Evolutionary conservation across 495 filamentous ascomycete genomes (phyloP).

Genomic region (Jackrogersella minutella): DNA sequence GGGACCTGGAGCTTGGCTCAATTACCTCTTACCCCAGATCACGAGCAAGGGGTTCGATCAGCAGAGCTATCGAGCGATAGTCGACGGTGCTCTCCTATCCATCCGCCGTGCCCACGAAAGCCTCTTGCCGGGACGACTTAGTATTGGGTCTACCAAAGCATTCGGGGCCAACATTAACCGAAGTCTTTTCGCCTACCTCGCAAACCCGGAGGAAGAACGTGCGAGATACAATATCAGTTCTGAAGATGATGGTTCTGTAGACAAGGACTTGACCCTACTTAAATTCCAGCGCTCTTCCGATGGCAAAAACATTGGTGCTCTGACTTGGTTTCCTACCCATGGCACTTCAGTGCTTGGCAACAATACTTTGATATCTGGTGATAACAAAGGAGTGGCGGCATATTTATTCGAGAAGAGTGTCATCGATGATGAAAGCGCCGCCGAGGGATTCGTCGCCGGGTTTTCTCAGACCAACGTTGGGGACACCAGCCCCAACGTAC

Average conservation of each 20-base stretch:
- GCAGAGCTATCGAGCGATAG: constrained; percentile 89
- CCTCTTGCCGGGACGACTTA: constrained; percentile 74
- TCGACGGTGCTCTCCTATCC: constrained; percentile 83
- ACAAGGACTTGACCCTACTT: constrained; percentile 85
- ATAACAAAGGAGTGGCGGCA: constrained; percentile 96
- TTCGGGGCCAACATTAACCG: constrained; percentile 88
- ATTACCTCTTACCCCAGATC: constrained; percentile 94
- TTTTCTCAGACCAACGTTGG: constrained; percentile 96
- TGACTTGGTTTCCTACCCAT: constrained; percentile 96
- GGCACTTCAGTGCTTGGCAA: constrained; percentile 93
- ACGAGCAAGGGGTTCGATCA: constrained; percentile 88
- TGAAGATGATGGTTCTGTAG: constrained; percentile 73
- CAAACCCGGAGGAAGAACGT: constrained; percentile 84
- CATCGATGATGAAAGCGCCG: constrained; percentile 55
- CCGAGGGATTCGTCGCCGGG: constrained; percentile 83
- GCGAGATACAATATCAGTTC: constrained; percentile 68
- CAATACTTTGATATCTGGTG: constrained; percentile 89
- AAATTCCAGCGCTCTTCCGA: constrained; percentile 78
- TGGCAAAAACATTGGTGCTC: constrained; percentile 74
- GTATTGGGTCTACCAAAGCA: constrained; percentile 76
- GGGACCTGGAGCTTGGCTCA: constrained; percentile 92
- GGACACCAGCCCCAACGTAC: constrained; percentile 88
- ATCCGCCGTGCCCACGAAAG: constrained; percentile 84
- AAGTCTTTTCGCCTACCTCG: constrained; percentile 88
- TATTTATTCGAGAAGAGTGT: constrained; percentile 82